A percentile compares a stretch with the other conserved stretches of the same genome.
phyloP scores from a whole-genome alignment of 768 basidiomycete species.

The Botryobasidium botryosum region DNA sequence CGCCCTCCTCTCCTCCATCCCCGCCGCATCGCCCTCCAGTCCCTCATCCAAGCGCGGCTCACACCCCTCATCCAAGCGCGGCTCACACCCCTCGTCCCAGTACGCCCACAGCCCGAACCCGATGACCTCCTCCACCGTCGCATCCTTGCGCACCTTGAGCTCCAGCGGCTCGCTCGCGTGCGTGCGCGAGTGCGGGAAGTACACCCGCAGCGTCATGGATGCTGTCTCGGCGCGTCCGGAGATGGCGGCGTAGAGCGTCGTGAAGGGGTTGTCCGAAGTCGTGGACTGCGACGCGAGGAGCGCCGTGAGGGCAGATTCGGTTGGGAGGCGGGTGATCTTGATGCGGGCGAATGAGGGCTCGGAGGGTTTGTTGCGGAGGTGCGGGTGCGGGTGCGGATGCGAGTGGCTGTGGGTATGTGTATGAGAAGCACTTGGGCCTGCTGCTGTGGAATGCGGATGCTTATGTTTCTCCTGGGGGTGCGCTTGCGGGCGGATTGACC shows the following conservation, averaged over 20 bases:
- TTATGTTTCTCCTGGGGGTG: too few relatives aligned
- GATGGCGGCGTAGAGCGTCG: constrained; percentile 71
- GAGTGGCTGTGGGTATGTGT: too few relatives aligned
- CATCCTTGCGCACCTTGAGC: constrained; percentile 68
- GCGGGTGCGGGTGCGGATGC: too few relatives aligned
- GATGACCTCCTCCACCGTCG: constrained; percentile 88
- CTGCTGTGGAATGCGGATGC: too few relatives aligned
- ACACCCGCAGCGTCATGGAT: constrained; percentile 51
- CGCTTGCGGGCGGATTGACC: too few relatives aligned
- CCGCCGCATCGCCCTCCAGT: constrained; percentile 29
- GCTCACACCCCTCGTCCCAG: constrained; percentile 75
- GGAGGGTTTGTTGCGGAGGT: neutral
- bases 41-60: constrained; percentile 15
- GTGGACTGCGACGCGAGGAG: constrained; percentile 54
- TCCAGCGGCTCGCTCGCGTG: constrained; percentile 47
- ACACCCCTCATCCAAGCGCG: constrained; percentile 56
- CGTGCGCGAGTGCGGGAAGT: constrained; percentile 63
- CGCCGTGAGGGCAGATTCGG: constrained; percentile 44
- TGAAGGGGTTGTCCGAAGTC: constrained; percentile 63
- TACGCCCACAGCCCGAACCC: constrained; percentile 87
- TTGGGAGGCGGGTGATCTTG: neutral
- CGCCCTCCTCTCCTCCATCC: constrained; percentile 44
- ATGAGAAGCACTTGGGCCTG: too few relatives aligned
- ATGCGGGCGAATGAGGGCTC: neutral
- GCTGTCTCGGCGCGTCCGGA: constrained; percentile 54